Conservation (phyloP, 2,329 filamentous ascomycete genomes). For the Domatiomyces globalis region DNA sequence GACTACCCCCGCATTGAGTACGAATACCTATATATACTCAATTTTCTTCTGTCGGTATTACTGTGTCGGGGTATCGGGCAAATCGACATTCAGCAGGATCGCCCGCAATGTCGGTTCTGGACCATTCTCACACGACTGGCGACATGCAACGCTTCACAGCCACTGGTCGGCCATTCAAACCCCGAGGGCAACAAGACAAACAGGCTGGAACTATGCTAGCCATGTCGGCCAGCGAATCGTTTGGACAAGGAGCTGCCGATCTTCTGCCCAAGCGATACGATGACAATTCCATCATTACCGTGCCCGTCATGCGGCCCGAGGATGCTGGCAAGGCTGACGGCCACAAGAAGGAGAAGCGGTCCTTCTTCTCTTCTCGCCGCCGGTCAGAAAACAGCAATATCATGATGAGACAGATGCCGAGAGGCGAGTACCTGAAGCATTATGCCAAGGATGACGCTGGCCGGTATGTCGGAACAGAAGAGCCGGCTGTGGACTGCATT, state of each 20-base stretch:
- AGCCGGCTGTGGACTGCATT: constrained; percentile 15
- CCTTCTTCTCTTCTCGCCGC: background rate
- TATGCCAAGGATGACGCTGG: constrained; percentile 16
- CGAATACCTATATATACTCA: too few relatives aligned
- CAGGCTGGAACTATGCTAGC: background rate
- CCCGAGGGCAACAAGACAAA: background rate
- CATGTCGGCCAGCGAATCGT: constrained; percentile 1
- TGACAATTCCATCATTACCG: constrained; percentile 10
- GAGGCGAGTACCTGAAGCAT: constrained; percentile 12
- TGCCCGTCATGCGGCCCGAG: constrained; percentile 10
- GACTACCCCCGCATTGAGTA: too few relatives aligned
- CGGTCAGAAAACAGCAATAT: constrained; percentile 5
- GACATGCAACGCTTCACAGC: constrained; percentile 6
- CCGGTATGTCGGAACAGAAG: constrained; percentile 11
- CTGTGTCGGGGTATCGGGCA: background rate
- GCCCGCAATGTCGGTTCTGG: background rate
- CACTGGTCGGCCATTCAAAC: constrained; percentile 4
- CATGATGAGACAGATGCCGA: constrained; percentile 10
- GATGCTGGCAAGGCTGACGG: background rate
- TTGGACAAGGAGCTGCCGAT: constrained; percentile 4
- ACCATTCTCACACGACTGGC: background rate
- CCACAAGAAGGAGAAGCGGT: background rate
- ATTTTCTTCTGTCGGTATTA: background rate
- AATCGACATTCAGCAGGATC: background rate
- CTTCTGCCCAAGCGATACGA: constrained; percentile 6